Conservation (phyloP, 768 basidiomycete species). For the Asterophora lycoperdoides region DNA sequence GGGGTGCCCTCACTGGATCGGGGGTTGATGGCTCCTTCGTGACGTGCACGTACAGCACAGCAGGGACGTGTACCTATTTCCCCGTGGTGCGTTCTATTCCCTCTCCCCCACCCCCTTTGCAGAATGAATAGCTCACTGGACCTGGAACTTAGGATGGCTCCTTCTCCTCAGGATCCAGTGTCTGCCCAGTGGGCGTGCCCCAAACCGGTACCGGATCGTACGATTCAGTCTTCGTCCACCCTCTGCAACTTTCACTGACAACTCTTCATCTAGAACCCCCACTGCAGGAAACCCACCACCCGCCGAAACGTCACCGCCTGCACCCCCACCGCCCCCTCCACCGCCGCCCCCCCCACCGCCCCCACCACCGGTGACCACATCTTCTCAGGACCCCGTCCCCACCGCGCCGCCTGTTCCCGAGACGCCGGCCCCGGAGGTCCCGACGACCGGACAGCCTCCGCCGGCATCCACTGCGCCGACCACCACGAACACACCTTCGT, state of each 20-base stretch:
- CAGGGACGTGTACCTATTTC: constrained; percentile 6
- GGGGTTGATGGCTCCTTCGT: constrained; percentile 1
- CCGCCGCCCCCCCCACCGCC: neutral
- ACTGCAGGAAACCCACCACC: neutral
- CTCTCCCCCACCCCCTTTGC: too few relatives aligned
- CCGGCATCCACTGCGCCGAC: neutral
- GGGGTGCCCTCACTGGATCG: constrained; percentile 6
- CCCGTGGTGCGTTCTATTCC: constrained; percentile 3
- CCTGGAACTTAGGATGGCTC: constrained; percentile 3
- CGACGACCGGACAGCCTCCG: too few relatives aligned
- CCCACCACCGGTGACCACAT: neutral
- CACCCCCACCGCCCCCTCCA: neutral
- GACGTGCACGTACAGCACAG: constrained; percentile 9
- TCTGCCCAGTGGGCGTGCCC: constrained; percentile 6
- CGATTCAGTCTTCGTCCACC: neutral
- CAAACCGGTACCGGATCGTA: constrained; percentile 2
- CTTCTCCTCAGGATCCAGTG: constrained; percentile 10
- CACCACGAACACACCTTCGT: neutral
- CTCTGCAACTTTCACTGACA: neutral
- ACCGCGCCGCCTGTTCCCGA: neutral
- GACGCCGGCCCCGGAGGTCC: neutral
- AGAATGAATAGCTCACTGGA: neutral
- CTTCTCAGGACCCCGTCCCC: neutral
- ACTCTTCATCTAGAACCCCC: neutral
- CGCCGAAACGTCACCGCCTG: neutral